These are phyloP conservation scores for Vaccinium corymbosum DNA, from an alignment of 148 eudicot species.

Conservation along the genomic window DNA sequence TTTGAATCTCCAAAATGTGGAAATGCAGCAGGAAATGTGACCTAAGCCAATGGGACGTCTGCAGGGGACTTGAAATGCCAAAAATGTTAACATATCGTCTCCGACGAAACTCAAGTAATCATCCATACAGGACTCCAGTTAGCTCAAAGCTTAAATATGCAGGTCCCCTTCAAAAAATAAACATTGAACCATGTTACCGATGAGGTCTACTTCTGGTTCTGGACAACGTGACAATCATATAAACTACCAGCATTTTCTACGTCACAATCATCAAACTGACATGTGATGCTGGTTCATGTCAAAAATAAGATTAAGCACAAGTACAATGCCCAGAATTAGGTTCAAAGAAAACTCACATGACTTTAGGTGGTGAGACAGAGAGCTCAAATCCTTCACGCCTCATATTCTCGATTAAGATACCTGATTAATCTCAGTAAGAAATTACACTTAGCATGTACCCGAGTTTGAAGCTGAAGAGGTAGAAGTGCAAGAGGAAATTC, in stretches of 20 bases:
- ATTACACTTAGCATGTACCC: constrained; percentile 2
- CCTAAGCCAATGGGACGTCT: background rate
- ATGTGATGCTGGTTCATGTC: background rate
- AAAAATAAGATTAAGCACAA: background rate
- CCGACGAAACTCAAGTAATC: background rate
- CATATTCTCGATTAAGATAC: constrained; percentile 97
- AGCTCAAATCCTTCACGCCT: constrained; percentile 99
- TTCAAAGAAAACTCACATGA: constrained; percentile 61
- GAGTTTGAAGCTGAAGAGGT: constrained; percentile 2
- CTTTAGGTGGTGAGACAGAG: constrained; percentile 96
- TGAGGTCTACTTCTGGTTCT: background rate
- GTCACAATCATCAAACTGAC: background rate
- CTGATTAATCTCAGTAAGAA: constrained; percentile 33
- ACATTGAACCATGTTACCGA: background rate
- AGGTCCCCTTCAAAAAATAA: background rate
- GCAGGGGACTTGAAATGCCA: background rate
- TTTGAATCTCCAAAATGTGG: background rate
- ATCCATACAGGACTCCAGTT: background rate
- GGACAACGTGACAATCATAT: background rate
- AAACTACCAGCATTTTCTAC: background rate
- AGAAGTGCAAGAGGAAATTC: constrained; percentile 10
- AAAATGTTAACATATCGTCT: background rate
- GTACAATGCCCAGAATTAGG: background rate
- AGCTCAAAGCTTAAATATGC: background rate
- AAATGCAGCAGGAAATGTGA: background rate